Evolutionary conservation across 176 grass and related monocot species (phyloP).

Genomic region (Carex littledalei): DNA sequence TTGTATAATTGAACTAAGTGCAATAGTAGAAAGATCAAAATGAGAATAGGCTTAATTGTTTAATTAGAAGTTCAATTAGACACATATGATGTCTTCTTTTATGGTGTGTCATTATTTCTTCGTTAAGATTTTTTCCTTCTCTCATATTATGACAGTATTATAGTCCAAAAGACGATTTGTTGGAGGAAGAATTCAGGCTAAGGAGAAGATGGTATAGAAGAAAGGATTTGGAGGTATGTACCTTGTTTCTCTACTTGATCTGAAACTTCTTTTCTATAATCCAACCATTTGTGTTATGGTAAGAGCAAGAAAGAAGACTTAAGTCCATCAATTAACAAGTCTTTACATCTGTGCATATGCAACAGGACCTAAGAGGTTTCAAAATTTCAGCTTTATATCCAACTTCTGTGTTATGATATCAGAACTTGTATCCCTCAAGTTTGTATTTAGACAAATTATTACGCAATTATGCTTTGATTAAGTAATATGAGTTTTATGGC

Average conservation of each 20-base stretch:
- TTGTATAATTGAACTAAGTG: not conserved
- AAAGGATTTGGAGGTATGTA: slow-evolving; percentile 85
- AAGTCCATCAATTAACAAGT: not conserved
- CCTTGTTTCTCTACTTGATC: not conserved
- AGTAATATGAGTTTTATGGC: not conserved
- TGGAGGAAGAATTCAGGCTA: slow-evolving; percentile 88
- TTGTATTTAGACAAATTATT: slow-evolving; percentile 6
- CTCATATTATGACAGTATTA: slow-evolving; percentile 26
- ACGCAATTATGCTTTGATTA: not conserved
- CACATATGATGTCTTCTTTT: no score
- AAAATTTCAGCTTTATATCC: not conserved
- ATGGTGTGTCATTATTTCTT: no score
- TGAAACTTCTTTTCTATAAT: not conserved
- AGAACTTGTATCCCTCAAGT: not conserved
- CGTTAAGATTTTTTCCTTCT: no score
- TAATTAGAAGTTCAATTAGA: not conserved
- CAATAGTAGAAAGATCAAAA: not conserved
- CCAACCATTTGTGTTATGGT: not conserved
- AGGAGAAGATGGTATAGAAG: slow-evolving; percentile 88
- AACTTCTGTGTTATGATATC: not conserved
- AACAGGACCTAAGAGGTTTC: not conserved
- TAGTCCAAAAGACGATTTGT: slow-evolving; percentile 81
- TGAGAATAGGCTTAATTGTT: not conserved
- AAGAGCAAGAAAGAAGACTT: not conserved
- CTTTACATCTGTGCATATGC: not conserved